Evolutionary conservation across 208 protist species (phyloP), one percentile per base, ranked within the genome.

Genomic region (Acanthamoeba culbertsoni): DNA sequence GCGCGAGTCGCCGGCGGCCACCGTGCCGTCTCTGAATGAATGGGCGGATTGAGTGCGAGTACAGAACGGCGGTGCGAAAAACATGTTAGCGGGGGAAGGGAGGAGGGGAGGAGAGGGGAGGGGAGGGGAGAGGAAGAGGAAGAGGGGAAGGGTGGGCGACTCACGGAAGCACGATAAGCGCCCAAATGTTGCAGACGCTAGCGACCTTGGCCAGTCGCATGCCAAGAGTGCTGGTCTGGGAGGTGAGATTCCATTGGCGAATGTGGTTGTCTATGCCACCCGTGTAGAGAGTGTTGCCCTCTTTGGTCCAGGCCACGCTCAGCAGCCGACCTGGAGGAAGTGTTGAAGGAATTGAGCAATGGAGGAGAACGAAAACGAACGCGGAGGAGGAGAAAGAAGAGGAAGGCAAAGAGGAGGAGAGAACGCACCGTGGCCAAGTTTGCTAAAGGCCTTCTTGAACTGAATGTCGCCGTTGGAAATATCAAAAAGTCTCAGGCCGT

Each of bases 401-500:
- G 12, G 55, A 62, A 26, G 20, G 37, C 5, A 35, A 6, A 42
- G 3, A 40, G 8, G 63, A 75, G 28, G 10, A 4, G 26, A 35
- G 6, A 14, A 75, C 68, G 68, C n/a, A 77, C 77, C 8, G 6
- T 14, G 1, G 77, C 77, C 77, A 12, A 3, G 45, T 31, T 62
- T 53, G 43, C 12, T 53, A 46, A 62, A 86, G 45, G 48, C 43
- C 46, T 62, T 53, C n/a, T 55, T 59, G 51, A 63, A 86, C 77
- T 59, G 42, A 20, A 86, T 37, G 46, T 55, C 45, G 26, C 77
- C 77, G 48, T 86, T 7, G 46, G 77, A 55, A 28, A 86, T 86
- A 42, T 59, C 77, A 86, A 86, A 86, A 14, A 86, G 46, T 40
- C 77, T 40, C 26, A 86, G 43, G 3, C 77, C 77, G 51, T 86